Conservation (phyloP, 2,329 filamentous ascomycete genomes). For the Trichophyton equinum region DNA sequence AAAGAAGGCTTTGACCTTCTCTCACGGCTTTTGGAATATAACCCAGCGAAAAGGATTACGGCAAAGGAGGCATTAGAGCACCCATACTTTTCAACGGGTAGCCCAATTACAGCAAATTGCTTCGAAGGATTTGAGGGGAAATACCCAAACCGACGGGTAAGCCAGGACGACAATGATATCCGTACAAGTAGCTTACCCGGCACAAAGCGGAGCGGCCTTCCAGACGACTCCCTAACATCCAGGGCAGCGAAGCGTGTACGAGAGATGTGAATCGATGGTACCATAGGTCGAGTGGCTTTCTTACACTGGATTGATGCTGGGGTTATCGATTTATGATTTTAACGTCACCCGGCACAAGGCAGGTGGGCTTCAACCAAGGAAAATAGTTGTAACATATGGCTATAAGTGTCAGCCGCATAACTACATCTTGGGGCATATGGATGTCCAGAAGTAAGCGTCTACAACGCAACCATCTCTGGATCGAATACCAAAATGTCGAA, state of each 20-base stretch:
- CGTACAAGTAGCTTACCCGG: conserved; percentile 78
- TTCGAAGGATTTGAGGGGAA: conserved; percentile 82
- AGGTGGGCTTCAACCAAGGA: no score
- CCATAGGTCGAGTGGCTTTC: neutral
- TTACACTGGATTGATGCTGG: no score
- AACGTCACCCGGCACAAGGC: no score
- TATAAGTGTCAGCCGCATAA: no score
- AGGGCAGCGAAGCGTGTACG: conserved; percentile 44
- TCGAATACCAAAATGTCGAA: no score
- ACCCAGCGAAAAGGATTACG: conserved; percentile 76
- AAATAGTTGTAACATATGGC: no score
- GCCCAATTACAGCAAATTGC: conserved; percentile 64
- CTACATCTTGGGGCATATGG: no score
- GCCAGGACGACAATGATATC: conserved; percentile 91
- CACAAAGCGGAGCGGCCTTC: conserved; percentile 75
- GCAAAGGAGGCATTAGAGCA: conserved; percentile 82
- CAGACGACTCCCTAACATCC: conserved; percentile 61
- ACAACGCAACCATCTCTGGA: no score
- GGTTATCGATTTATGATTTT: no score
- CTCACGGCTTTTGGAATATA: conserved; percentile 75
- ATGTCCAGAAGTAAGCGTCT: no score
- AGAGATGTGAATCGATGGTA: conserved; percentile 22
- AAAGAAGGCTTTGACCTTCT: conserved; percentile 72
- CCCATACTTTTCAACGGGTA: conserved; percentile 65
- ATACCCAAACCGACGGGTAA: conserved; percentile 82